A percentile compares a stretch with the other conserved stretches of the same genome.
Evolutionary conservation across 1,284 basidiomycete species (phyloP).

Genomic region (Ganoderma multipileum): DNA sequence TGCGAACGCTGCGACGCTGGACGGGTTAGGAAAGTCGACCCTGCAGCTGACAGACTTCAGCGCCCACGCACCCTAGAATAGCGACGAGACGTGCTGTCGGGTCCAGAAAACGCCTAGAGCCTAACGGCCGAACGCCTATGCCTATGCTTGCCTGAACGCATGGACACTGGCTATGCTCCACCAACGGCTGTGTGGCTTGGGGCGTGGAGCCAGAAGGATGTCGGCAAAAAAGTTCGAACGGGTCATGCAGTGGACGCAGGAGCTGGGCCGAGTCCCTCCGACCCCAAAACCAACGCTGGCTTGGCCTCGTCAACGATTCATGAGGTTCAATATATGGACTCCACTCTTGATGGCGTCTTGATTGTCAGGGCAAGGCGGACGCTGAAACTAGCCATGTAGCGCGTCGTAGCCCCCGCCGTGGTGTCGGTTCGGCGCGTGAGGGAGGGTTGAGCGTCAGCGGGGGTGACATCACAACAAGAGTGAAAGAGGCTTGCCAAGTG

Average conservation of each 20-base stretch:
- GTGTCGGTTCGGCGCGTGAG: background rate
- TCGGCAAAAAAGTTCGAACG: background rate
- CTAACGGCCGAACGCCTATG: slow-evolving; percentile 14
- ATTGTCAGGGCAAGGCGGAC: background rate
- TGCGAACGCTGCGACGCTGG: slow-evolving; percentile 12
- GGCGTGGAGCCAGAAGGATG: background rate
- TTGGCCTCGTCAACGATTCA: background rate
- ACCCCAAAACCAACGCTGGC: background rate
- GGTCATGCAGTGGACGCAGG: background rate
- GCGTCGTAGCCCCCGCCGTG: background rate
- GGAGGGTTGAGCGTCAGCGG: background rate
- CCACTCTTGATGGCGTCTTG: background rate
- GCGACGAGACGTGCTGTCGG: slow-evolving; percentile 15
- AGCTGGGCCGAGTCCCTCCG: background rate
- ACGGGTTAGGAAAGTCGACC: slow-evolving; percentile 18
- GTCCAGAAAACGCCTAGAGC: slow-evolving; percentile 13
- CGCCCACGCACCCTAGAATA: slow-evolving; percentile 25
- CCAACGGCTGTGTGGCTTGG: background rate
- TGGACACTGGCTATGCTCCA: background rate
- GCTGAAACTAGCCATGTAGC: background rate
- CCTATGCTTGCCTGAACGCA: background rate
- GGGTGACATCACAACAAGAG: background rate
- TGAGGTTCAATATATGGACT: background rate
- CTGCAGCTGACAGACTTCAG: slow-evolving; percentile 27
- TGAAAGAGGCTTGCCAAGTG: background rate